Evolutionary conservation across 2,329 filamentous ascomycete genomes (phyloP).

Genomic region (Elsinoe arachidis): DNA sequence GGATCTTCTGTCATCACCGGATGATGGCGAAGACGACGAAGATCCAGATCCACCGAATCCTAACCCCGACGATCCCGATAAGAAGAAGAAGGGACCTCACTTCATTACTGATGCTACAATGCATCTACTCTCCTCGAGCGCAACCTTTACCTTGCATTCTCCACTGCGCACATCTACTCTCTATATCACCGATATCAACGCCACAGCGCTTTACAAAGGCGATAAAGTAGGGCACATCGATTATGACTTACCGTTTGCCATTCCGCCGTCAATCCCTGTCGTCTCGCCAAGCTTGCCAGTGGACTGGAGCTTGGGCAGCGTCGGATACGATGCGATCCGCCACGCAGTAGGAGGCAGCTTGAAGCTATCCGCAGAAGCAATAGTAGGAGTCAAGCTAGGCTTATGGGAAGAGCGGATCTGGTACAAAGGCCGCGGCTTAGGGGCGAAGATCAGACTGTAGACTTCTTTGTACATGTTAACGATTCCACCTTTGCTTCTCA

Average conservation of each 20-base stretch:
- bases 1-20: slow-evolving; percentile 39
- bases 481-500: not conserved
- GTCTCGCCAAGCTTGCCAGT: slow-evolving; percentile 72
- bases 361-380: slow-evolving; percentile 68
- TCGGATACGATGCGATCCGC: slow-evolving; percentile 74
- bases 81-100: slow-evolving; percentile 36
- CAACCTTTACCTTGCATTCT: slow-evolving; percentile 73
- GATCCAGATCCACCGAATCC: slow-evolving; percentile 28
- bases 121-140: slow-evolving; percentile 78
- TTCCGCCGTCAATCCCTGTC: slow-evolving; percentile 60
- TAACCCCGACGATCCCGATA: slow-evolving; percentile 34
- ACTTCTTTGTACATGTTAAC: not conserved
- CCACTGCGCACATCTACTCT: slow-evolving; percentile 66
- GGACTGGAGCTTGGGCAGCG: slow-evolving; percentile 63
- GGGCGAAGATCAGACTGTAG: slow-evolving; percentile 39
- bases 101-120: slow-evolving; percentile 83
- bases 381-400: slow-evolving; percentile 65
- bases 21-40: slow-evolving; percentile 29
- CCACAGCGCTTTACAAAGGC: slow-evolving; percentile 71
- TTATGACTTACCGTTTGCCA: slow-evolving; percentile 64
- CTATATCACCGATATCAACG: slow-evolving; percentile 70
- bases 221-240: slow-evolving; percentile 69
- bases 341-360: slow-evolving; percentile 72
- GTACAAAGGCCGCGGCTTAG: slow-evolving; percentile 38
- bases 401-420: slow-evolving; percentile 65